These are phyloP conservation scores for Penicillium coffeae DNA, from an alignment of 495 filamentous ascomycete genomes.

Conservation along the genomic window DNA sequence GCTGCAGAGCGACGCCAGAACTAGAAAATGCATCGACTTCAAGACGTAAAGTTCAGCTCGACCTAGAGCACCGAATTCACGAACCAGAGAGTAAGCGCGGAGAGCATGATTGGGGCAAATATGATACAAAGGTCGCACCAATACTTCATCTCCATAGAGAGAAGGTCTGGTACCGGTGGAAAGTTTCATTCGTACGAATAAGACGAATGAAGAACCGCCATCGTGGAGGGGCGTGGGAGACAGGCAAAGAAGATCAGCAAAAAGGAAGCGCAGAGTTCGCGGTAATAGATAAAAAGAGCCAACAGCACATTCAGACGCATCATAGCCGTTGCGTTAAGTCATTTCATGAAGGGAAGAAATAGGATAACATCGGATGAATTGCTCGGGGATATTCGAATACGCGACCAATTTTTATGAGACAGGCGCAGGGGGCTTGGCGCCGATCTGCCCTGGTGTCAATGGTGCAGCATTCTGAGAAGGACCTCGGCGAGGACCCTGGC, in stretches of 20 bases:
- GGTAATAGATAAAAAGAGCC: neutral
- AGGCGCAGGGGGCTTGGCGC: constrained; percentile 33
- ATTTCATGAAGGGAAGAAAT: neutral
- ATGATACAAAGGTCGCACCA: constrained; percentile 33
- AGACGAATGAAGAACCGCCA: neutral
- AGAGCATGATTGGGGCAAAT: constrained; percentile 16
- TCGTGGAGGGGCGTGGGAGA: neutral
- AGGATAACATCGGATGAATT: neutral
- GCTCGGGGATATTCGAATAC: neutral
- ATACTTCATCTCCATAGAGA: constrained; percentile 23
- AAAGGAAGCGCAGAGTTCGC: neutral
- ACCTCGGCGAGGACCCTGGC: constrained; percentile 45
- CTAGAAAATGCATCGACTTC: constrained; percentile 23
- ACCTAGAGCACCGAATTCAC: constrained; percentile 7
- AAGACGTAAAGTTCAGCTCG: constrained; percentile 10
- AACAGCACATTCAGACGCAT: neutral
- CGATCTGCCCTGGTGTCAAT: constrained; percentile 22
- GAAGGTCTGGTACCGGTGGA: neutral
- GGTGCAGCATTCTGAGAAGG: constrained; percentile 26
- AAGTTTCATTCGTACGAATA: neutral
- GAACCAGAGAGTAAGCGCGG: constrained; percentile 3
- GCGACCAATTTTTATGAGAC: constrained; percentile 19
- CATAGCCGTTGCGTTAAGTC: constrained; percentile 1
- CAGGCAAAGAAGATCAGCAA: constrained; percentile 4
- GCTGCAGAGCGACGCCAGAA: neutral